Evolutionary conservation across 495 filamentous ascomycete genomes (phyloP), one percentile per base, ranked within the genome.

Genomic region (Lepidopterella palustris): DNA sequence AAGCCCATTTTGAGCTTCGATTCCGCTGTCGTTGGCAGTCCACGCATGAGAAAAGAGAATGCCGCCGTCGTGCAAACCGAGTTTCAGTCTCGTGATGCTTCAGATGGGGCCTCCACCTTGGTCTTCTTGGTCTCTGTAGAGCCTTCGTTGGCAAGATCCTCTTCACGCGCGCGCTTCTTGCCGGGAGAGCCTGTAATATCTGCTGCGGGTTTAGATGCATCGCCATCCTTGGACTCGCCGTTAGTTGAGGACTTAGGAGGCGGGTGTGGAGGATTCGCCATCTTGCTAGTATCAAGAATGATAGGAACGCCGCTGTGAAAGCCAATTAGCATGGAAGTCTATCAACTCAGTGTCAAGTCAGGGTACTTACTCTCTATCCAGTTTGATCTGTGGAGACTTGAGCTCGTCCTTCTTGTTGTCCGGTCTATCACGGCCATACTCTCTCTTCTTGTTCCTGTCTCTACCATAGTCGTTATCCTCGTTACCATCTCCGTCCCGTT

Each of bases 151-250:
- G 40, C 53, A n/a, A 28, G 51, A 3, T 65, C 67, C 5, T 50
- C 47, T 31, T 70, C 67, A 26, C 62, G 66, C 21, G 57, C 40
- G 40, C 67, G 67, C 55, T 69, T 69, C 62, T 68, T 68, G 52
- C 45, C n/a, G 50, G 49, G 9, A n/a, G 61, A 26, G 5, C n/a
- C 26, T 21, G 26, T 27, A 28, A 10, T n/a, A n/a, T 57, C 18
- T 2, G 47, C 21, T 51, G 13, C 47, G n/a, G 47, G 15, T 1
- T 28, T 23, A 5, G 52, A 23, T 32, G 25, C 3, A 8, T 23
- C 24, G 4, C 15, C 32, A 23, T 54, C 25, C 52, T 54, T 54
- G n/a, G 25, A 5, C 13, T 15, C 32, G 28, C 4, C 20, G n/a
- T 32, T 15, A 15, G 52, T 4, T 9, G 52, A 21, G 18, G 52